Evolutionary conservation across 768 basidiomycete species (phyloP).

Genomic region (Termitomyces sp.): DNA sequence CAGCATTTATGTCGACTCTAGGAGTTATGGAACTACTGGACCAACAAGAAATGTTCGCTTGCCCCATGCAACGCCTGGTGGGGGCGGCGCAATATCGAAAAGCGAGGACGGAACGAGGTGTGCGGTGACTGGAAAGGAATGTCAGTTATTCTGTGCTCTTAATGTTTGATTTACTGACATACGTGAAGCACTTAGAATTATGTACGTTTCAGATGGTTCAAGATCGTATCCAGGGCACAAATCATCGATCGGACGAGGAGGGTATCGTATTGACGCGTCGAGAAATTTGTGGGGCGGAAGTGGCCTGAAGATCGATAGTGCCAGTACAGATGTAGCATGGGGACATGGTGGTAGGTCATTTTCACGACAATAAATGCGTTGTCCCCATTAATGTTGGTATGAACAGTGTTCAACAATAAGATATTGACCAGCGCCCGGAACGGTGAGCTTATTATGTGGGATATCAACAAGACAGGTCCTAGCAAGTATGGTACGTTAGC

Average conservation of each 20-base stretch:
- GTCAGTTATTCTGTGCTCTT: conserved; percentile 27
- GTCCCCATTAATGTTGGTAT: not conserved
- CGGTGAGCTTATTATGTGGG: conserved; percentile 84
- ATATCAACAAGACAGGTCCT: conserved; percentile 59
- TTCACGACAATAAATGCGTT: not conserved
- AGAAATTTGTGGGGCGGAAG: conserved; percentile 78
- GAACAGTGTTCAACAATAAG: conserved; percentile 65
- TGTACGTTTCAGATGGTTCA: conserved; percentile 52
- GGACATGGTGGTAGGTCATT: conserved; percentile 54
- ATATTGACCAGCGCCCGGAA: conserved; percentile 78
- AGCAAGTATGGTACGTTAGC: conserved; percentile 63
- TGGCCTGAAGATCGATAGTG: conserved; percentile 74
- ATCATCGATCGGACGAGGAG: conserved; percentile 51
- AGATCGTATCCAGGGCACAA: conserved; percentile 44
- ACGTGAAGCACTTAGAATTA: conserved; percentile 50
- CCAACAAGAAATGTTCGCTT: conserved; percentile 53
- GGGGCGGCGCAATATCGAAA: conserved; percentile 65
- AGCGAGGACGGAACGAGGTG: conserved; percentile 64
- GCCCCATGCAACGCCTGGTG: conserved; percentile 52
- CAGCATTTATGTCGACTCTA: conserved; percentile 35
- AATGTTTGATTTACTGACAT: not conserved
- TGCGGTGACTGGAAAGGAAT: conserved; percentile 78
- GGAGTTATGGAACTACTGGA: conserved; percentile 37
- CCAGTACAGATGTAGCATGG: conserved; percentile 82
- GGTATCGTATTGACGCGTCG: conserved; percentile 65